Evolutionary conservation across 805 yeast species (phyloP).

Genomic region (Candida manassasensis): DNA sequence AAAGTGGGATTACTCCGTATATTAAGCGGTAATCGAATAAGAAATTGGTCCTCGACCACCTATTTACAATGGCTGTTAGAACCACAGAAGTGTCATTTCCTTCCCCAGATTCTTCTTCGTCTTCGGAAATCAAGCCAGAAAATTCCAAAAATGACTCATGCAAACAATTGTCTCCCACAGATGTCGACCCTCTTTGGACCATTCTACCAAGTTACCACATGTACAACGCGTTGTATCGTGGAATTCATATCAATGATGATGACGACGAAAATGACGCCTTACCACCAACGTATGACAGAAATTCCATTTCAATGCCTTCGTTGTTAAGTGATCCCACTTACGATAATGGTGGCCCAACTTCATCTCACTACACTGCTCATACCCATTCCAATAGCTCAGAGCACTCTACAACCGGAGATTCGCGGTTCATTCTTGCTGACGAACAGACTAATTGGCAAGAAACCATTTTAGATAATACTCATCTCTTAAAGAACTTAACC

Average conservation of each 20-base stretch:
- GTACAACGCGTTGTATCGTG: slow-evolving; percentile 12
- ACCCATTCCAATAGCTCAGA: neutral
- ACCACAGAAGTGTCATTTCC: too few relatives aligned
- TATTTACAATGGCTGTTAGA: too few relatives aligned
- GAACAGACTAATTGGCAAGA: slow-evolving; percentile 33
- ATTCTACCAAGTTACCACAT: slow-evolving; percentile 38
- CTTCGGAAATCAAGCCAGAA: too few relatives aligned
- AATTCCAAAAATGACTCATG: too few relatives aligned
- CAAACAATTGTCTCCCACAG: too few relatives aligned
- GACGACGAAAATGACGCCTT: slow-evolving; percentile 6
- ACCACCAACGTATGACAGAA: slow-evolving; percentile 8
- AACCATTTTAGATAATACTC: slow-evolving; percentile 35
- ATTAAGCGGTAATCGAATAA: too few relatives aligned
- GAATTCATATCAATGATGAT: slow-evolving; percentile 11
- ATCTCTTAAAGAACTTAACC: slow-evolving; percentile 28
- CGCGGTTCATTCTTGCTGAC: slow-evolving; percentile 27
- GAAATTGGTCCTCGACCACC: too few relatives aligned
- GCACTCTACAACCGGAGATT: neutral
- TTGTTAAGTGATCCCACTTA: slow-evolving; percentile 1
- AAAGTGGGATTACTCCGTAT: too few relatives aligned
- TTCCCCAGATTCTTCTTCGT: too few relatives aligned
- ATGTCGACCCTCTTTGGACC: slow-evolving; percentile 30
- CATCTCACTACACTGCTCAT: slow-evolving; percentile 3
- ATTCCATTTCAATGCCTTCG: neutral
- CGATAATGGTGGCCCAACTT: slow-evolving; percentile 5